phyloP scores from a whole-genome alignment of 192 early-diverging fungal genomes.

The Coemansia sp. region DNA sequence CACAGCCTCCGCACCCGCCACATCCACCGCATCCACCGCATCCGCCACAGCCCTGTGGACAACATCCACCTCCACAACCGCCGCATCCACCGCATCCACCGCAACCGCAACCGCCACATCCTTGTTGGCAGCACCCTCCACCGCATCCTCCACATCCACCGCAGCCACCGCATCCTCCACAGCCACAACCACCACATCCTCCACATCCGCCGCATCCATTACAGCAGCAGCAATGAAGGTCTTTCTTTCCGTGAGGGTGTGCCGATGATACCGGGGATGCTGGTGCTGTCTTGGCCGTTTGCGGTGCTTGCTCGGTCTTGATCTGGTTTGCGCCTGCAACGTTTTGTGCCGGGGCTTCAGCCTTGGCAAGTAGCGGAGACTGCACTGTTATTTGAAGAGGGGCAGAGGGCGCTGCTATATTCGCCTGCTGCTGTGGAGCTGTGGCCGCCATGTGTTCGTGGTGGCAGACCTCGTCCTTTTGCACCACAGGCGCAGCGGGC shows the following conservation, averaged over 20 bases:
- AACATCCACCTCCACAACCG: slow-evolving; percentile 15
- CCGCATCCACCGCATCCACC: slow-evolving; percentile 20
- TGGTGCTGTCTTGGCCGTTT: not conserved
- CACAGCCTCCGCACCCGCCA: slow-evolving; percentile 20
- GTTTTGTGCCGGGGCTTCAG: not conserved
- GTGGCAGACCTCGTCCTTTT: not conserved
- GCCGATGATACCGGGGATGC: not conserved
- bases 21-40: slow-evolving; percentile 17
- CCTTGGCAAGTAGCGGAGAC: not conserved
- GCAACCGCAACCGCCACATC: slow-evolving; percentile 22
- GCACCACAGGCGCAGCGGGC: not conserved
- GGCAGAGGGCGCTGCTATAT: not conserved
- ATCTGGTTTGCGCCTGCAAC: not conserved
- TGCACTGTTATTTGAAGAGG: slow-evolving; percentile 4
- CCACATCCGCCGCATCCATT: slow-evolving; percentile 17
- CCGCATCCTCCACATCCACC: slow-evolving; percentile 18
- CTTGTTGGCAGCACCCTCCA: slow-evolving; percentile 6
- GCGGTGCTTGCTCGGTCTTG: not conserved
- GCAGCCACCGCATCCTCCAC: not conserved
- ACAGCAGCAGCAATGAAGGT: slow-evolving; percentile 33
- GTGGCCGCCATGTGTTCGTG: not conserved
- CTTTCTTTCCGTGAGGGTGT: slow-evolving; percentile 14
- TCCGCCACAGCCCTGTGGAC: slow-evolving; percentile 4
- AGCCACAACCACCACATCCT: slow-evolving; percentile 11
- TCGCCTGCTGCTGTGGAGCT: slow-evolving; percentile 1